A percentile compares a stretch with the other conserved stretches of the same genome.
Evolutionary conservation across 345 rosid genomes (phyloP).

Genomic region (Boechera retrofracta): DNA sequence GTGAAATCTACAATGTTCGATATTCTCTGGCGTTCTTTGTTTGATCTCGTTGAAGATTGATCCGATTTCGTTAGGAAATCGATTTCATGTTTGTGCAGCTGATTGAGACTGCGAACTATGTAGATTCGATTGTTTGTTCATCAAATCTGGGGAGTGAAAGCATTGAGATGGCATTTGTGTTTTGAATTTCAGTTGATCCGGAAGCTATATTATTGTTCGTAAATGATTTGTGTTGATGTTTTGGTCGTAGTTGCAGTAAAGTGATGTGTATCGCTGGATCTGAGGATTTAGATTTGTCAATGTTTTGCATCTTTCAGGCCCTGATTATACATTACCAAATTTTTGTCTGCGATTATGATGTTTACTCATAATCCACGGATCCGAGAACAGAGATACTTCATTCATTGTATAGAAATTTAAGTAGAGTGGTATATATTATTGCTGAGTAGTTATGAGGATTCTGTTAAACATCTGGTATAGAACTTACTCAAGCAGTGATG

Average conservation of each 20-base stretch:
- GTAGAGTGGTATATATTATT: constrained; percentile 1
- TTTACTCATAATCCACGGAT: constrained; percentile 13
- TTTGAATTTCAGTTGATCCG: constrained; percentile 10
- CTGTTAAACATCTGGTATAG: background rate
- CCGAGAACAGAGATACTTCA: background rate
- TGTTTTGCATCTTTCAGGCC: background rate
- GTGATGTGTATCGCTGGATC: constrained; percentile 30
- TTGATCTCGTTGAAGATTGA: constrained; percentile 30
- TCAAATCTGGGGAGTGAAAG: constrained; percentile 14
- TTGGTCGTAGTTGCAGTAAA: background rate
- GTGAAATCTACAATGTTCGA: constrained; percentile 31
- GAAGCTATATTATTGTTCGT: background rate
- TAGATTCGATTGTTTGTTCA: constrained; percentile 12
- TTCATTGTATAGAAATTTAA: constrained; percentile 5
- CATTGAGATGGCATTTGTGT: constrained; percentile 23
- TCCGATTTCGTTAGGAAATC: constrained; percentile 11
- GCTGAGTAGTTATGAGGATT: background rate
- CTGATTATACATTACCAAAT: background rate
- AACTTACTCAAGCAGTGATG: constrained; percentile 7
- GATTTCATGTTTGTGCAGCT: constrained; percentile 23
- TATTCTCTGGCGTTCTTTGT: background rate
- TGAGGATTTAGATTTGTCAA: constrained; percentile 21
- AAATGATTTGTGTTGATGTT: background rate
- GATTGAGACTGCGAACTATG: constrained; percentile 21
- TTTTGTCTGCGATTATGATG: background rate